Percentiles rank a stretch among this genome's conserved stretches.
These are phyloP conservation scores for Debaryomycetaceae sp. DNA, from an alignment of 1,139 yeast species.

Conservation along the genomic window DNA sequence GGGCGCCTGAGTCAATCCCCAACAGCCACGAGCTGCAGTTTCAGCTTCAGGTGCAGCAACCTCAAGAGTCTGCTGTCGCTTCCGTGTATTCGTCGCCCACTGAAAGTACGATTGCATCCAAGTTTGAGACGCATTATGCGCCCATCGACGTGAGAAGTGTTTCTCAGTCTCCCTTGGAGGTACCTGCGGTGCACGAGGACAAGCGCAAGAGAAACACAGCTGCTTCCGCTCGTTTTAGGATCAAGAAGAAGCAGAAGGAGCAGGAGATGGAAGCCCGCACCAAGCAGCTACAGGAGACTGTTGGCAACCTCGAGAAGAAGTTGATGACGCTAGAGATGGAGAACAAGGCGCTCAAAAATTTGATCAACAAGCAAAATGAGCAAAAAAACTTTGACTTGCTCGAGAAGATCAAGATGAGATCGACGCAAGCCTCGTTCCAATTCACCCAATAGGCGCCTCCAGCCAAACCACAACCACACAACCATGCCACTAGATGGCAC, in stretches of 20 bases:
- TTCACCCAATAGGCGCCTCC: constrained; percentile 18
- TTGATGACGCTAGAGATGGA: constrained; percentile 67
- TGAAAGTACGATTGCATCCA: too few relatives aligned
- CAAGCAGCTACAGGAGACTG: constrained; percentile 38
- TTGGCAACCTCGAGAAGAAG: constrained; percentile 36
- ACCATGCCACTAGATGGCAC: neutral
- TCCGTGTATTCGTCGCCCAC: too few relatives aligned
- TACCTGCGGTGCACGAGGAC: constrained; percentile 21
- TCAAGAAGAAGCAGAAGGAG: constrained; percentile 78
- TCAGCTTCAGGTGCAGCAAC: constrained; percentile 3
- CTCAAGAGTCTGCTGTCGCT: too few relatives aligned
- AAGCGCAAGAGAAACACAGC: constrained; percentile 76
- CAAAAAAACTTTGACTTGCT: constrained; percentile 36
- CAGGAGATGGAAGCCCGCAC: constrained; percentile 71
- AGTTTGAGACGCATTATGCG: too few relatives aligned
- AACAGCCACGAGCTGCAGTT: neutral
- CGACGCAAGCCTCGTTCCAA: constrained; percentile 30
- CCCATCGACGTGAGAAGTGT: too few relatives aligned
- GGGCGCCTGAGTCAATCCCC: too few relatives aligned
- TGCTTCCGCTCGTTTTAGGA: constrained; percentile 76
- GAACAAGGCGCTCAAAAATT: constrained; percentile 59
- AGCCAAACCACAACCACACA: neutral
- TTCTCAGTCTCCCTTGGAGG: too few relatives aligned
- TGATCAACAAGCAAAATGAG: constrained; percentile 48
- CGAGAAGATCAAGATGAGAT: constrained; percentile 39